Base-by-base conservation (phyloP, 768 basidiomycete species). In the Collybiopsis confluens region DNA sequence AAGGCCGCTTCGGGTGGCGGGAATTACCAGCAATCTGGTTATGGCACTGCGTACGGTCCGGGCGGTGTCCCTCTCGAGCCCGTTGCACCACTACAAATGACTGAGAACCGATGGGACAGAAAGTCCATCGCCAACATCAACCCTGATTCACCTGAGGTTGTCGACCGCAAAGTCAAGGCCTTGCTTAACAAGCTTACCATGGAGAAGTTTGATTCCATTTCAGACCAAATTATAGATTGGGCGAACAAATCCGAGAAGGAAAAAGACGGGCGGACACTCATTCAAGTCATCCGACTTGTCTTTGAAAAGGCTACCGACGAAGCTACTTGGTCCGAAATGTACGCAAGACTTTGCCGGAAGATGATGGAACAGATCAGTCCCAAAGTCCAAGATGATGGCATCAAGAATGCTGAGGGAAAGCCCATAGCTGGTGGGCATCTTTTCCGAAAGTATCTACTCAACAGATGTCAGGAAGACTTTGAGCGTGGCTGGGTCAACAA, bases 251-350 rank as follows among this genome's bases (percentile, higher is more conserved):
- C 88, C 3, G 86, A 88, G 74, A 81, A 87, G 63, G 93, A 98
- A 78, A 90, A 84, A 66, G 92, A 98, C 64, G 93, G 94, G 2
- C 83, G 88, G 59, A 96, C 94, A 3, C 83, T 98, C 56, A 96
- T 96, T 61, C 91, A 94, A 62, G 96, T 98, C 66, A 98, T 97
- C 69, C 84, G 88, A 54, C 86, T 97, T 49, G 90, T 98, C 28
- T 98, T 97, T 68, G 96, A 97, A 70, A 97, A 95, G 77, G 95
- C 94, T 9, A 97, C 92, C 6, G 94, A 97, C 68, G 95, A 97
- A 68, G 92, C 92, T 40, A 83, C 86, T 8, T 95, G 92, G 89
- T 95, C 92, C 2, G 89, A 92, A 75, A 98, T 98, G 92, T 98
- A 99, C 68, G 96, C 96, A 27, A 85, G 90, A 28, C 76, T 99